These are phyloP conservation scores for Tuber microsphaerosporum DNA, from an alignment of 495 filamentous ascomycete genomes.

Conservation along the genomic window DNA sequence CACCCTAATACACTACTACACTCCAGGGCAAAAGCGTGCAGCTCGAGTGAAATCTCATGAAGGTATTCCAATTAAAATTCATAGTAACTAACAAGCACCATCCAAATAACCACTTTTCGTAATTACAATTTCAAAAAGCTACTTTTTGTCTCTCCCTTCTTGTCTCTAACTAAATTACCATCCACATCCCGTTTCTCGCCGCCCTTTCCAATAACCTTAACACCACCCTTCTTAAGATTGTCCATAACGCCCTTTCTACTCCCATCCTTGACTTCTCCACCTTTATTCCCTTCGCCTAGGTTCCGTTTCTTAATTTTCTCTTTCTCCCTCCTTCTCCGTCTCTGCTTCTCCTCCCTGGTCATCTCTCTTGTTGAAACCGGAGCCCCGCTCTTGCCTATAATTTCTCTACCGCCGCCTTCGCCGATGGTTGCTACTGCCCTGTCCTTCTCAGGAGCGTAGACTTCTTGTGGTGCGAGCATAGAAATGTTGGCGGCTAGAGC, in stretches of 20 bases:
- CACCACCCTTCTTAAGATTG: slow-evolving; percentile 79
- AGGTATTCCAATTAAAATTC: background rate
- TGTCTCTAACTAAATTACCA: slow-evolving; percentile 58
- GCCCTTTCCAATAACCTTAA: slow-evolving; percentile 84
- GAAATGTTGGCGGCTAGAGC: slow-evolving; percentile 55
- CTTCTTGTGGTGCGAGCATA: slow-evolving; percentile 85
- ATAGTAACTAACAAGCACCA: background rate
- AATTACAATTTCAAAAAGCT: slow-evolving; percentile 39
- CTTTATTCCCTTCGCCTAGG: slow-evolving; percentile 46
- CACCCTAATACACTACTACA: background rate
- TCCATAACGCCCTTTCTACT: slow-evolving; percentile 64
- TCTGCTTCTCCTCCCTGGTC: slow-evolving; percentile 77
- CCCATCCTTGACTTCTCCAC: slow-evolving; percentile 62
- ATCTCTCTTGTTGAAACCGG: slow-evolving; percentile 80
- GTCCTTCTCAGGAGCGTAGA: slow-evolving; percentile 73
- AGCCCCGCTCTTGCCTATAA: slow-evolving; percentile 72
- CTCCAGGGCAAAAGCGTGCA: background rate
- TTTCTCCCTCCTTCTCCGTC: slow-evolving; percentile 55
- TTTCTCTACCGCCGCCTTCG: slow-evolving; percentile 51
- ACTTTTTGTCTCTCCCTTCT: slow-evolving; percentile 24
- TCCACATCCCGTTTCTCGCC: slow-evolving; percentile 77
- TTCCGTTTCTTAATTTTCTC: slow-evolving; percentile 40
- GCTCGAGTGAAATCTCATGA: background rate
- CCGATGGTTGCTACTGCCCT: slow-evolving; percentile 42
- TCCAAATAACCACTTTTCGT: background rate